A percentile compares a stretch with the other conserved stretches of the same genome.
Conservation (phyloP, 129 eudicot species). For the Deinandra increscens region DNA sequence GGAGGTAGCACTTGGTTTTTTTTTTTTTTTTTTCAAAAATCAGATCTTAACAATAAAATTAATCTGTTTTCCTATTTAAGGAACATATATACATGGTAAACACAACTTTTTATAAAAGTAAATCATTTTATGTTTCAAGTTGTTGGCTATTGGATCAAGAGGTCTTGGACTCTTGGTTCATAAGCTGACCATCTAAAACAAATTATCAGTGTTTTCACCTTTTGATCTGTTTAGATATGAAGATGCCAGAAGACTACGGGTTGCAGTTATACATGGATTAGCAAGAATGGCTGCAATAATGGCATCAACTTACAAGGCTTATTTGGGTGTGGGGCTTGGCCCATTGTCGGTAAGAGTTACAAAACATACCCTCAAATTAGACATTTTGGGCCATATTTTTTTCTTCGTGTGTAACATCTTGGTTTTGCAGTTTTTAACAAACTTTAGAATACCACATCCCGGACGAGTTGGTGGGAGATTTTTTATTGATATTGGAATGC, state of each 20-base stretch:
- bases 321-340: conserved; percentile 95
- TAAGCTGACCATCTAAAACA: conserved; percentile 15
- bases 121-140: neutral
- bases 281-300: conserved; percentile 99
- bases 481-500: conserved; percentile 86
- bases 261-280: conserved; percentile 88
- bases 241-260: conserved; percentile 77
- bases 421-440: conserved; percentile 77
- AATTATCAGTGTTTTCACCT: neutral
- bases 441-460: conserved; percentile 91
- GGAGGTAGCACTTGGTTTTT: no score
- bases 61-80: neutral
- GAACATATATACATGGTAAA: neutral
- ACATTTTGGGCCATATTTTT: neutral
- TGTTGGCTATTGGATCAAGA: conserved; percentile 14
- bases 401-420: neutral
- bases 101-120: neutral
- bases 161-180: conserved; percentile 7
- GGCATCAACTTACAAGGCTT: conserved; percentile 98
- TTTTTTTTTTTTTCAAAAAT: no score
- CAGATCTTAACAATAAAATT: conserved; percentile 9
- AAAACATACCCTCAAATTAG: conserved; percentile 6
- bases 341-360: conserved; percentile 77
- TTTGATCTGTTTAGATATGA: conserved; percentile 56
- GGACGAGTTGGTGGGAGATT: conserved; percentile 96